Base-by-base conservation (phyloP, 805 yeast genomes). In the Wickerhamiella dianesei region DNA sequence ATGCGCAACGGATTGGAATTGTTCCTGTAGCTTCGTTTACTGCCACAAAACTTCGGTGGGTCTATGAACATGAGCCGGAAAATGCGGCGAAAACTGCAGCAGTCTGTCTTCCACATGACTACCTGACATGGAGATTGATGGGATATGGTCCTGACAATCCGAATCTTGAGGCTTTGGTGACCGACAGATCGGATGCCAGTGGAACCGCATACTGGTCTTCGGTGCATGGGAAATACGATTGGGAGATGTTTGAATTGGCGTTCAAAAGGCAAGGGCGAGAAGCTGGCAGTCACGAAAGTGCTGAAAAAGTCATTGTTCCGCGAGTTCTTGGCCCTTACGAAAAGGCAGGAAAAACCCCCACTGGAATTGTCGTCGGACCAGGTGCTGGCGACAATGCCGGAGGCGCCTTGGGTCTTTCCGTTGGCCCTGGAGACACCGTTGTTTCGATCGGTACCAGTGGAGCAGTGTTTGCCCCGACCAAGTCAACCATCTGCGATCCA, bases 331-430 rank as follows among this genome's bases (percentile, higher is more conserved):
- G 37, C 9, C 51, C 55, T 2, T 4, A 19, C 14, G 53, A 48
- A 21, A 8, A n/a, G 3, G 56, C 55, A 13, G 56, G 56, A 6
- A 4, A 9, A 3, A 44, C 46, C 2, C 41, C 48, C 1, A 39
- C 41, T 17, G 54, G 51, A 16, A 17, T 43, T 2, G 35, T 56
- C 4, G 44, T 49, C 6, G 59, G 57, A 2, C 48, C 57, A 17
- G 59, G 59, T 4, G 43, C 56, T 4, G 59, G 59, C n/a, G 59
- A 56, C 45, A 56, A 56, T 21, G 59, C 59, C 3, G 59, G 58
- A 14, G 59, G 58, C 16, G 59, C 58, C 2, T 46, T 56, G 9
- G 59, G 59, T 2, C 48, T 56, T 21, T 47, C 48, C 14, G 41
- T 45, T 1, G 41, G 29, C 4, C 52, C 50, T 3, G 54, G 55